Base-by-base conservation (phyloP, 176 grass and related monocot genomes). In the Juncus inflexus region DNA sequence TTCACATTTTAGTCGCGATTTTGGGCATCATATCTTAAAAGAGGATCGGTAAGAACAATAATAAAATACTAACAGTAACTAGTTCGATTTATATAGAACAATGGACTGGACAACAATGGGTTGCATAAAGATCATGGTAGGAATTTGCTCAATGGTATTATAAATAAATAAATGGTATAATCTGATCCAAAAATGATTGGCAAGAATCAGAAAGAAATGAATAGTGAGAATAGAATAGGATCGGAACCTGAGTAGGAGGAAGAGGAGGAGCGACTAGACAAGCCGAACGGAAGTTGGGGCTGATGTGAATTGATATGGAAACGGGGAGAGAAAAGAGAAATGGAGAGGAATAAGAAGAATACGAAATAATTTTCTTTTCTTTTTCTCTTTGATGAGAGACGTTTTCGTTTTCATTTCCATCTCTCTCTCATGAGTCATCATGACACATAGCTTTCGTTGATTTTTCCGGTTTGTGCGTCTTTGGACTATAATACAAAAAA, bases 341-440 rank as follows among this genome's bases (percentile, higher is more conserved):
- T 57, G 52, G 66, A 70, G 66, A 70, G 51, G 66, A 70, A 70
- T n/a, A 57, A 38, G 16, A 70, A 0, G 65, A 50, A 14, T 12
- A 9, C 3, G 12, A 2, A 47, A 14, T 28, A 28, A 28, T 28
- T 28, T 28, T 28, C 19, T 28, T 1, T 28, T 28, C 19, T 28
- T 0, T 28, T 28, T 28, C 19, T 28, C n/a, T 28, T 28, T 28
- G 19, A 28, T 28, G 19, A 28, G 19, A 28, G 19, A 28, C 19
- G 19, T 28, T 28, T 28, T 28, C 19, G 19, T 28, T 28, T 28
- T 28, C 19, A 28, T 28, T 28, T 28, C 19, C 19, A 28, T 28
- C 19, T 28, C 19, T 28, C n/a, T n/a, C n/a, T n/a, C n/a, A n/a
- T n/a, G 19, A 28, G 19, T 28, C 19, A 28, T 28, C 19, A 28